Evolutionary conservation across 352 stramenopile genomes (phyloP).

Genomic region (Phytophthora citricola): DNA sequence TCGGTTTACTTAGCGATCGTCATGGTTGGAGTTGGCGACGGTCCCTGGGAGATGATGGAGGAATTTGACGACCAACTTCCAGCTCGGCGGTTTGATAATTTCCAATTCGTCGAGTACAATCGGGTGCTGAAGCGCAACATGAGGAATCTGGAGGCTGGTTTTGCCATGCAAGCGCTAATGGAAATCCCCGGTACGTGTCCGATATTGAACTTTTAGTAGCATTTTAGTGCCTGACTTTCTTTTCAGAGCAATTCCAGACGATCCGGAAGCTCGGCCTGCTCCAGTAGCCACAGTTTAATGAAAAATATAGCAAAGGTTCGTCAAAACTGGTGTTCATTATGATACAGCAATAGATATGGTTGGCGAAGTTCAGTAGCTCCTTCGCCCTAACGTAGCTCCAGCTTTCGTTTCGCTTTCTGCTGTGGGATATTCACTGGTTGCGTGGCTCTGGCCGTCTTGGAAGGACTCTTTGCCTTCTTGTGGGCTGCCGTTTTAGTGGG

Average conservation of each 20-base stretch:
- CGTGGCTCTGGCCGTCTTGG: slow-evolving; percentile 1
- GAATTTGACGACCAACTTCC: slow-evolving; percentile 77
- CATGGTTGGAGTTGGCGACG: slow-evolving; percentile 77
- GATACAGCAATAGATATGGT: slow-evolving; percentile 40
- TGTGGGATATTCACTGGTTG: slow-evolving; percentile 26
- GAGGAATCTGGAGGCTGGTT: slow-evolving; percentile 69
- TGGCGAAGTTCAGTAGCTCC: slow-evolving; percentile 1
- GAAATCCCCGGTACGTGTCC: slow-evolving; percentile 67
- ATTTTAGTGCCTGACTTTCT: not conserved
- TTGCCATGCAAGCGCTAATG: slow-evolving; percentile 80
- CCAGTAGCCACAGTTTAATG: slow-evolving; percentile 3
- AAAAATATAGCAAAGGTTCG: not conserved
- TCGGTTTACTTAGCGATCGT: slow-evolving; percentile 37
- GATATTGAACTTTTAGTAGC: slow-evolving; percentile 18
- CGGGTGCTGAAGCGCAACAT: slow-evolving; percentile 64
- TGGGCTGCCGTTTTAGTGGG: slow-evolving; percentile 4
- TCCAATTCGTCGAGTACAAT: slow-evolving; percentile 83
- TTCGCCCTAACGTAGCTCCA: slow-evolving; percentile 27
- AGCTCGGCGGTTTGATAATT: slow-evolving; percentile 73
- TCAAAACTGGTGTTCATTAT: slow-evolving; percentile 39
- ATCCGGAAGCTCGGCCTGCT: slow-evolving; percentile 57
- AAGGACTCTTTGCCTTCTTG: slow-evolving; percentile 11
- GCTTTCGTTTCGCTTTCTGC: slow-evolving; percentile 29
- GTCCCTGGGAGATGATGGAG: slow-evolving; percentile 83
- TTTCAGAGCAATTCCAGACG: slow-evolving; percentile 65